These are phyloP conservation scores for Colletotrichum horii DNA, from an alignment of 2,329 filamentous ascomycete genomes.

Conservation along the genomic window DNA sequence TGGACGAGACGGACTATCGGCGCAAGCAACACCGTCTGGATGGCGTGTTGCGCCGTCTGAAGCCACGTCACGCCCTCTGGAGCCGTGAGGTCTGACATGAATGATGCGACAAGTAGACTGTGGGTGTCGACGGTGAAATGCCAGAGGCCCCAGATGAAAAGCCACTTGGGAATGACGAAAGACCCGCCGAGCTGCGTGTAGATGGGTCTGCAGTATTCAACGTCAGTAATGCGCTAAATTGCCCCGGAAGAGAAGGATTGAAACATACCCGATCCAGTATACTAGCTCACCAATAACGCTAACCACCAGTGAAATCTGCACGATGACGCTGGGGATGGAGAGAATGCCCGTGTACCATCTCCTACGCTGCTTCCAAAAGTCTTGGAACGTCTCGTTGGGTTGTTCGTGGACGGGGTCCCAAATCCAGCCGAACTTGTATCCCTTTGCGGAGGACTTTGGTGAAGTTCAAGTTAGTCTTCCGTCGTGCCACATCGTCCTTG, in stretches of 20 bases:
- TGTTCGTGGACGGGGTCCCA: neutral
- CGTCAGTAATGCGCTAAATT: fast-evolving
- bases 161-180: neutral
- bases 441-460: neutral
- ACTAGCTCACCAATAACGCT: neutral
- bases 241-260: fast-evolving
- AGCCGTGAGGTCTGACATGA: neutral
- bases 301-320: neutral
- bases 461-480: neutral
- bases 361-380: slow-evolving; percentile 4
- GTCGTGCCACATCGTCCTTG: fast-evolving
- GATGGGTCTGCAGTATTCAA: neutral
- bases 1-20: neutral
- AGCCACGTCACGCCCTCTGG: neutral
- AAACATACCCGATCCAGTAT: neutral
- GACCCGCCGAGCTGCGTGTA: neutral
- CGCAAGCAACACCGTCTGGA: neutral
- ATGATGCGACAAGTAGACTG: neutral
- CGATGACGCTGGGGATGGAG: neutral
- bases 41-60: neutral
- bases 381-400: neutral
- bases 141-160: neutral
- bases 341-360: neutral
- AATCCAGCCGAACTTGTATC: neutral
- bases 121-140: neutral